phyloP scores from a whole-genome alignment of 140 eudicot species.

The Flaveria floridana region DNA sequence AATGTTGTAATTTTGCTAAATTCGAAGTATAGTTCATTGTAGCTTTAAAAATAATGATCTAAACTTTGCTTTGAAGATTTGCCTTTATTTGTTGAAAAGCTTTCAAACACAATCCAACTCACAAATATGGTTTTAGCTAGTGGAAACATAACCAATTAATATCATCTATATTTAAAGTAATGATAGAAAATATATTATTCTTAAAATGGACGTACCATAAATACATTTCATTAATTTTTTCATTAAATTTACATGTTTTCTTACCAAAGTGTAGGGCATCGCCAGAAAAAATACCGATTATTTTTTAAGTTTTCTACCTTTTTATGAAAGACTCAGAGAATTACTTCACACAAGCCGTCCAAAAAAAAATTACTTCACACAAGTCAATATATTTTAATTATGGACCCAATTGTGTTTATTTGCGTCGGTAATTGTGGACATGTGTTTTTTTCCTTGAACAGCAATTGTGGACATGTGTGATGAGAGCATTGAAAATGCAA shows the following conservation, averaged over 20 bases:
- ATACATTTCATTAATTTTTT: no score
- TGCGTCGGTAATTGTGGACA: background rate
- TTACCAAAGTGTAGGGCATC: no score
- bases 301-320: no score
- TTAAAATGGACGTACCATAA: background rate
- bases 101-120: slow-evolving; percentile 21
- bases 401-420: background rate
- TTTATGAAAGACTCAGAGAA: no score
- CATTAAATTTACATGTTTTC: no score
- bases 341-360: no score
- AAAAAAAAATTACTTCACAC: no score
- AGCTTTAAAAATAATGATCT: slow-evolving; percentile 36
- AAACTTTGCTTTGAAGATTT: slow-evolving; percentile 61
- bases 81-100: slow-evolving; percentile 28
- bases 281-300: no score
- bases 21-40: background rate
- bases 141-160: slow-evolving; percentile 9
- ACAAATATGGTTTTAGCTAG: slow-evolving; percentile 15
- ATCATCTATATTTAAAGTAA: background rate
- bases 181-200: background rate
- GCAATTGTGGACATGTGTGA: background rate
- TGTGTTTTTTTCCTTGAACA: background rate
- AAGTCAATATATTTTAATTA: no score
- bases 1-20: background rate
- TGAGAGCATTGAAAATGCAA: background rate